Conservation (phyloP, 2,329 filamentous ascomycete genomes). For the Penicillium sp. region DNA sequence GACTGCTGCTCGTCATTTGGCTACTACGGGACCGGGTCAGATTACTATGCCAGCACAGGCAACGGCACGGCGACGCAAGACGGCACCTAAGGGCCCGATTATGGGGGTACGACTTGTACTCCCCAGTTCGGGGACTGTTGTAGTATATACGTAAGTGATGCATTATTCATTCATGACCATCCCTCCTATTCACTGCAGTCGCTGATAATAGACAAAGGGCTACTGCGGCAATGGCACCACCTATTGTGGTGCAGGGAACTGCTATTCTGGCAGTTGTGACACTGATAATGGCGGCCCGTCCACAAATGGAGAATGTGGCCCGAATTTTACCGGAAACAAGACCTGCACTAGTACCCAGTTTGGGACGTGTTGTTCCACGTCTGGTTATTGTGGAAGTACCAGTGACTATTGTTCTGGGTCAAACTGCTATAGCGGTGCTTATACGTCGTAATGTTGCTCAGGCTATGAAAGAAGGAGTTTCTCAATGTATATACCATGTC, state of each 20-base stretch:
- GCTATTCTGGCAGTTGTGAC: constrained; percentile 26
- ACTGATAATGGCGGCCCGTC: constrained; percentile 24
- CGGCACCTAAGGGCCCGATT: constrained; percentile 1
- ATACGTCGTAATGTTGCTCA: no score
- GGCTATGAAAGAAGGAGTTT: no score
- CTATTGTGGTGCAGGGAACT: constrained; percentile 26
- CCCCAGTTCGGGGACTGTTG: neutral
- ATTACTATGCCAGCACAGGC: neutral
- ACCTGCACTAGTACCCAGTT: constrained; percentile 30
- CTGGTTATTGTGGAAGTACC: constrained; percentile 26
- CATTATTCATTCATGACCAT: neutral
- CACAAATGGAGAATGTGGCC: constrained; percentile 26
- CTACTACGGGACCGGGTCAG: neutral
- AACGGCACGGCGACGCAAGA: neutral
- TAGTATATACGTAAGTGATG: neutral
- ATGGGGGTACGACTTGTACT: neutral
- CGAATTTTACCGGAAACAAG: constrained; percentile 28
- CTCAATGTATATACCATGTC: no score
- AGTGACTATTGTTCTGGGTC: constrained; percentile 22
- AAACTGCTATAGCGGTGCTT: constrained; percentile 26
- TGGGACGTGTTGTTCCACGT: constrained; percentile 25
- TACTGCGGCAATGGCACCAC: constrained; percentile 21
- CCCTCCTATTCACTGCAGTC: constrained; percentile 1
- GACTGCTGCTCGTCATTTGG: constrained; percentile 1
- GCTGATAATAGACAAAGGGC: neutral